Percentiles rank a stretch among this genome's conserved stretches.
Evolutionary conservation across 306 rosid species (phyloP).

Genomic region (Sicyos baderoa): DNA sequence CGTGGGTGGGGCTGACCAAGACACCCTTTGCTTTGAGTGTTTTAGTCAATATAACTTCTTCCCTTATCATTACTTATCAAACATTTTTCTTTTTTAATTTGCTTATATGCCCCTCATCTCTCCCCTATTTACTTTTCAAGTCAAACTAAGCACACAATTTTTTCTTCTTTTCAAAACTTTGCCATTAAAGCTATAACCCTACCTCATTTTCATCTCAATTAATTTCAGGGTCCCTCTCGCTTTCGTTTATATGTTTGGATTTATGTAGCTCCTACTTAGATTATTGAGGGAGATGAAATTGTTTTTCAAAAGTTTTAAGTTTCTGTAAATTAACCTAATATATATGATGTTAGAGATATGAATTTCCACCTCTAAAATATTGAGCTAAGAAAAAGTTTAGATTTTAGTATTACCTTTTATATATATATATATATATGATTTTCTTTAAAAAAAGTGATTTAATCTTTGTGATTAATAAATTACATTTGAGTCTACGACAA

Average conservation of each 20-base stretch:
- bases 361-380: too few relatives aligned
- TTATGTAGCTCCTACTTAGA: not conserved
- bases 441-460: too few relatives aligned
- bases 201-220: not conserved
- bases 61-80: not conserved
- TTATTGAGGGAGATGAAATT: too few relatives aligned
- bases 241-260: not conserved
- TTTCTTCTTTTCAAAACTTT: not conserved
- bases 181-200: not conserved
- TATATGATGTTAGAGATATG: too few relatives aligned
- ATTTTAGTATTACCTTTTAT: too few relatives aligned
- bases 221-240: not conserved
- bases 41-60: constrained; percentile 11
- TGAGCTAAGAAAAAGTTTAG: too few relatives aligned
- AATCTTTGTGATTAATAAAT: too few relatives aligned
- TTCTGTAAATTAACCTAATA: too few relatives aligned
- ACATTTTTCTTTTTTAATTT: not conserved
- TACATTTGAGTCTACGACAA: too few relatives aligned
- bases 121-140: not conserved
- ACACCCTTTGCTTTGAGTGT: constrained; percentile 29
- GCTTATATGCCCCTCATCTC: not conserved
- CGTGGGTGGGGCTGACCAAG: constrained; percentile 38
- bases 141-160: not conserved
- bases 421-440: too few relatives aligned
- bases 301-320: too few relatives aligned